Base-by-base conservation (phyloP, 2,329 filamentous ascomycete species). In the Fusarium begoniae region DNA sequence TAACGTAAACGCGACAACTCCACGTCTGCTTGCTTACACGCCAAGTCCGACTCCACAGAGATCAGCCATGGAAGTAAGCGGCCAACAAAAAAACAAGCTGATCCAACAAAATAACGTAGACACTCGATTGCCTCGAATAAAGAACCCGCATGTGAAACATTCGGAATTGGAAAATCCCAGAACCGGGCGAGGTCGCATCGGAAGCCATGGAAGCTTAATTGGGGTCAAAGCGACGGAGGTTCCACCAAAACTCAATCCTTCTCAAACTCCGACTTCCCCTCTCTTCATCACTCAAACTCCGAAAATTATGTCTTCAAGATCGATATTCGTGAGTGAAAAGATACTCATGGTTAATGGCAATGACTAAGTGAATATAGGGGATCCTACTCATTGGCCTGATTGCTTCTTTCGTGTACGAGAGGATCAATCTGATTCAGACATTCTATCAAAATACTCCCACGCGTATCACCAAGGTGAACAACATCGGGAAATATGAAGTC, bases 401-500 rank as follows among this genome's bases (percentile, higher is more conserved):
- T 24, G 32, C 24, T 11, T 64, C 64, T 9, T 72, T 72, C 11
- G 30, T 74, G 3, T 75, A 69, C 15, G 72, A 74, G n/a, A 74
- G 72, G 18, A 50, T 58, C 26, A 45, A 63, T 11, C 48, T 74
- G 17, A 26, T 79, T 4, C 68, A 65, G 32, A 61, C 72, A 11
- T 76, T 82, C 32, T 76, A 77, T 37, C 68, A 55, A 1, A 84
- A 84, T 40, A 68, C 78, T 1, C 83, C 82, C 0, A 62, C 54
- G 4, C 74, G 79, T n/a, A 55, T 84, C 22, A 50, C 61, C 13
- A 75, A 65, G 18, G 54, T 81, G 24, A 79, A 82, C 40, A 75
- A 77, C 4, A 79, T 81, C n/a, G 58, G 64, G 1, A 70, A 48
- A 30, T 68, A 79, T 55, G 66, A 78, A 6, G 30, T 85, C 75